Conservation (phyloP, 1,139 yeast genomes). For the Diutina mesorugosa region DNA sequence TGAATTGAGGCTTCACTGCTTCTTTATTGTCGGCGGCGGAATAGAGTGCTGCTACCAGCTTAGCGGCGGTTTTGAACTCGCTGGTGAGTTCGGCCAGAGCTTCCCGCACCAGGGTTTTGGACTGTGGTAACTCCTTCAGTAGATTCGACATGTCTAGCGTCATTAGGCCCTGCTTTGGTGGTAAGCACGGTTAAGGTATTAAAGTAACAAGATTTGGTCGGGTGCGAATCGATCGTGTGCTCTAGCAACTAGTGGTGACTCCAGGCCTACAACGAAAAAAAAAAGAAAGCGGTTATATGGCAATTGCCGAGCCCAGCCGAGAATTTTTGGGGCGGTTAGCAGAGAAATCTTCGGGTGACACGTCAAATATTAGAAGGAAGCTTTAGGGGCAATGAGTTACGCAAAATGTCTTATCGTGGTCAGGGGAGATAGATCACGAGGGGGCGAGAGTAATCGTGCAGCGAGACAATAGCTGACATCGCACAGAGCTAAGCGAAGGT, state of each 20-base stretch:
- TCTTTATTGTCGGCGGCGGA: slow-evolving; percentile 9
- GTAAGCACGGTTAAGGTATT: not conserved
- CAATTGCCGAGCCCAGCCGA: not conserved
- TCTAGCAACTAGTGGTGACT: not conserved
- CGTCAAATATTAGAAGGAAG: too few relatives aligned
- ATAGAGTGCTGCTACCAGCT: slow-evolving; percentile 30
- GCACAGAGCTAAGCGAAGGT: not conserved
- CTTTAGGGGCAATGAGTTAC: too few relatives aligned
- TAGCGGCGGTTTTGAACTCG: slow-evolving; percentile 34
- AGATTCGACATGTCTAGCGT: slow-evolving; percentile 48
- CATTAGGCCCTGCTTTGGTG: not conserved
- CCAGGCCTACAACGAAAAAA: not conserved
- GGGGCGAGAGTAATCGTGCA: not conserved
- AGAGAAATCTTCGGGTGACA: too few relatives aligned
- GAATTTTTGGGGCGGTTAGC: not conserved
- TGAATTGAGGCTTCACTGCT: slow-evolving; percentile 34
- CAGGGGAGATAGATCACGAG: not conserved
- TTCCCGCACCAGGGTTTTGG: slow-evolving; percentile 30
- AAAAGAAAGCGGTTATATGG: not conserved
- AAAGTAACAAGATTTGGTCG: not conserved
- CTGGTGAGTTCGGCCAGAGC: slow-evolving; percentile 27
- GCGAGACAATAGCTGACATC: not conserved
- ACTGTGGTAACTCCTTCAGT: slow-evolving; percentile 36
- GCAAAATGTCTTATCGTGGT: too few relatives aligned
- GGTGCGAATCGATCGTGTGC: not conserved